Conservation (phyloP, 2,329 filamentous ascomycete species). For the Ophiostoma ulmi region DNA sequence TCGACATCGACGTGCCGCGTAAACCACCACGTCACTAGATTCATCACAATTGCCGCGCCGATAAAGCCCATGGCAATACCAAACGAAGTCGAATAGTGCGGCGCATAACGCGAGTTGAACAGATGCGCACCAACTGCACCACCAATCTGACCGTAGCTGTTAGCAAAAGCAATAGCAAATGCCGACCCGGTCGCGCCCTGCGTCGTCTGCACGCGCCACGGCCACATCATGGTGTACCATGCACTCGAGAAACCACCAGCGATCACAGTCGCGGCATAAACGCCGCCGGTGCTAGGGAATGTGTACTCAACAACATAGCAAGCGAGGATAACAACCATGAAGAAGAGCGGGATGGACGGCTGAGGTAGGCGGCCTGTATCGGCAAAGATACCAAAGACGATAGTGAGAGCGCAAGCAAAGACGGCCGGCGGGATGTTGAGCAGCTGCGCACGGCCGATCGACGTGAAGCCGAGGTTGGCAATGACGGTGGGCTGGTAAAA, state of each 20-base stretch:
- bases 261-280: constrained; percentile 42
- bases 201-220: constrained; percentile 47
- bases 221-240: constrained; percentile 48
- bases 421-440: constrained; percentile 36
- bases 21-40: constrained; percentile 42
- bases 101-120: constrained; percentile 42
- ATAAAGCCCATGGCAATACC: constrained; percentile 42
- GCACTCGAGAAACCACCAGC: constrained; percentile 41
- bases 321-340: constrained; percentile 21
- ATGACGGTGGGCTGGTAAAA: constrained; percentile 42
- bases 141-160: constrained; percentile 47
- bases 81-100: constrained; percentile 42
- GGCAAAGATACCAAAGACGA: constrained; percentile 18
- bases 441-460: constrained; percentile 44
- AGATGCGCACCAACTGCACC: constrained; percentile 46
- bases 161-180: constrained; percentile 47
- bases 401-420: constrained; percentile 18
- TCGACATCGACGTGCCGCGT: constrained; percentile 42
- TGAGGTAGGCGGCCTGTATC: constrained; percentile 19
- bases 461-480: constrained; percentile 28
- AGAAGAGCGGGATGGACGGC: constrained; percentile 18
- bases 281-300: constrained; percentile 27
- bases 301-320: constrained; percentile 23
- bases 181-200: constrained; percentile 44
- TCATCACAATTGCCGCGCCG: constrained; percentile 39